A percentile compares a stretch with the other conserved stretches of the same genome.
Conservation (phyloP, 179 eudicot species). For the Gypsophila paniculata region DNA sequence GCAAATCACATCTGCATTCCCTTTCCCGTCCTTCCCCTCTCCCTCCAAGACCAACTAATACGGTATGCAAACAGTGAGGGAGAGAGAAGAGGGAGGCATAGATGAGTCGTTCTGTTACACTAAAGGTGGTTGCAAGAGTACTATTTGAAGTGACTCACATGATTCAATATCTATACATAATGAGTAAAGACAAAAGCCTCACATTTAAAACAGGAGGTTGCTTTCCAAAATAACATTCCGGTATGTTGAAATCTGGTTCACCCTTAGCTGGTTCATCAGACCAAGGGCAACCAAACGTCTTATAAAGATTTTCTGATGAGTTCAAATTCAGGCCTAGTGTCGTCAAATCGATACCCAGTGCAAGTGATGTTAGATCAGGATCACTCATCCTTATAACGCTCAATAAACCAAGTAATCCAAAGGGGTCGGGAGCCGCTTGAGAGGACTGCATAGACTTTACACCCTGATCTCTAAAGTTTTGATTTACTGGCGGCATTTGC, state of each 20-base stretch:
- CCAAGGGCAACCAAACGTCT: constrained; percentile 82
- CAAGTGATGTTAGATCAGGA: constrained; percentile 73
- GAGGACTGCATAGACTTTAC: constrained; percentile 54
- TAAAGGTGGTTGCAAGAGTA: too few relatives aligned
- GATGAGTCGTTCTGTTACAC: too few relatives aligned
- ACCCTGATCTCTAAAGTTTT: constrained; percentile 69
- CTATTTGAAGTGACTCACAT: too few relatives aligned
- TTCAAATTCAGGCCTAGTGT: constrained; percentile 78
- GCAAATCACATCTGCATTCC: too few relatives aligned
- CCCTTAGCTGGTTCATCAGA: constrained; percentile 81
- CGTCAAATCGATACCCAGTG: constrained; percentile 76
- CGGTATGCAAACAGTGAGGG: too few relatives aligned
- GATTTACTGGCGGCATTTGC: constrained; percentile 56
- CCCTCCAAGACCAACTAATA: too few relatives aligned
- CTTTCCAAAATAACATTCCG: constrained; percentile 67
- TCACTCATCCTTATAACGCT: constrained; percentile 73
- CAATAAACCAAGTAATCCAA: constrained; percentile 68
- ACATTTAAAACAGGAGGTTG: constrained; percentile 65
- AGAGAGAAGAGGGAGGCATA: too few relatives aligned
- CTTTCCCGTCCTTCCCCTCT: too few relatives aligned
- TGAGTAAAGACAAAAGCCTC: constrained; percentile 25
- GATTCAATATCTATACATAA: too few relatives aligned
- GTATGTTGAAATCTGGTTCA: constrained; percentile 70
- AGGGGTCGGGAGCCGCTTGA: constrained; percentile 61
- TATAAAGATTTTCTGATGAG: constrained; percentile 69